Evolutionary conservation across 805 yeast species (phyloP), one percentile per base, ranked within the genome.

Genomic region (Debaryomyces tyrocola): DNA sequence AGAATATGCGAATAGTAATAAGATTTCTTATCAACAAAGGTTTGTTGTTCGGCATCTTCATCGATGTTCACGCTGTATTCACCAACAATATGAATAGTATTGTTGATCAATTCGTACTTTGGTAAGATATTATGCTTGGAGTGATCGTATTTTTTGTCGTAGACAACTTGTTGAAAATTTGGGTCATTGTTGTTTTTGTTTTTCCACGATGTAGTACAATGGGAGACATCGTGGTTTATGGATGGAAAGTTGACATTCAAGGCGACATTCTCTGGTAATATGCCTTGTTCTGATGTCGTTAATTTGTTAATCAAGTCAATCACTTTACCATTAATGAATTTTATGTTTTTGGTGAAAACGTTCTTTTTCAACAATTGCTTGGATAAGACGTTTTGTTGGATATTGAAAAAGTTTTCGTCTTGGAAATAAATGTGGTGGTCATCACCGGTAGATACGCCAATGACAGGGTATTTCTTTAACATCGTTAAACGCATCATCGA

Each of bases 231-330:
- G 34, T 57, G 58, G 48, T 63, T 66, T 20, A 63, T 49, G 4
- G 67, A 59, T 3, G 70, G 70, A 42, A 66, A 58, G 46, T 60
- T 62, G 42, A 66, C 46, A 46, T 63, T 62, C 27, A 62, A 48
- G 3, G 59, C 39, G 11, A 37, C 24, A 14, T 36, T 15, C 24
- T 49, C 54, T 27, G 53, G 46, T 4, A 52, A 35, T 6, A 9
- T 18, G 9, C 20, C 43, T 11, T 31, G 20, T 2, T 33, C 17
- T 8, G 46, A 18, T 8, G 41, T 28, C 10, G 40, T 36, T 15
- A 63, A 50, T 6, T 33, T 43, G 9, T 52, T 42, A 17, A 69
- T 50, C 35, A 69, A 45, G 14, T 52, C 46, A 20, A 47, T 27
- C 4, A 69, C 48, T 27, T 57, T 58, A 6, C 28, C n/a, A 47